Base-by-base conservation (phyloP, 768 basidiomycete species). In the Leccinum ochraceum region DNA sequence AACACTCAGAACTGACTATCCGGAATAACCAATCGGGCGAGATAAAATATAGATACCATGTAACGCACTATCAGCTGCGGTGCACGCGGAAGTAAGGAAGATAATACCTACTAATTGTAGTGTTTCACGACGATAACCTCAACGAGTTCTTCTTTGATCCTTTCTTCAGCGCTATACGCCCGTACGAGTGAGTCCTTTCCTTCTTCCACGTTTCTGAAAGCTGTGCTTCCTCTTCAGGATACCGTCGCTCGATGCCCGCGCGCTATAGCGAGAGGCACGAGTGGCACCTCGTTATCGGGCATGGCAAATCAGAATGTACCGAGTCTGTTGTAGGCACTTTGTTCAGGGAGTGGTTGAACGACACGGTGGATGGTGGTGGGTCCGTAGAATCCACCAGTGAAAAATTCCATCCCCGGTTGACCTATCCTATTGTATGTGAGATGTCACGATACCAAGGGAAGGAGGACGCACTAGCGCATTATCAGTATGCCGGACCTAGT, bases 321-420 rank as follows among this genome's bases (percentile, higher is more conserved):
- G 7, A 86, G 75, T 22, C 86, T 80, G 26, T 80, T 74, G 60
- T 77, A 71, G 10, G 65, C 69, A 28, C 71, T 76, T 63, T 87
- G 86, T 61, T 85, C 83, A 0, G 61, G 60, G 1, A 83, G 86
- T 2, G 85, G 86, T 67, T 81, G 81, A 17, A 84, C 72, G 36
- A 86, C 85, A 26, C 86, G 82, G 66, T 87, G 85, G 57, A 86
- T 82, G 1, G 85, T 87, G 6, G 79, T 87, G 6, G 79, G 80
- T 10, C 74, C 78, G 68, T 86, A 86, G 65, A 75, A 86, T 1
- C 84, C 84, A 0, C 85, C 84, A 1, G 82, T 83, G 11, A 87
- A 72, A 68, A 85, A 83, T 53, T 83, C 80, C 64, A 87, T 87
- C 85, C 14, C 86, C 85, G 0, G 81, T 79, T 75, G 13, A 84